Evolutionary conservation across 2,329 filamentous ascomycete genomes (phyloP).

Genomic region (Phyllosticta capitalensis): DNA sequence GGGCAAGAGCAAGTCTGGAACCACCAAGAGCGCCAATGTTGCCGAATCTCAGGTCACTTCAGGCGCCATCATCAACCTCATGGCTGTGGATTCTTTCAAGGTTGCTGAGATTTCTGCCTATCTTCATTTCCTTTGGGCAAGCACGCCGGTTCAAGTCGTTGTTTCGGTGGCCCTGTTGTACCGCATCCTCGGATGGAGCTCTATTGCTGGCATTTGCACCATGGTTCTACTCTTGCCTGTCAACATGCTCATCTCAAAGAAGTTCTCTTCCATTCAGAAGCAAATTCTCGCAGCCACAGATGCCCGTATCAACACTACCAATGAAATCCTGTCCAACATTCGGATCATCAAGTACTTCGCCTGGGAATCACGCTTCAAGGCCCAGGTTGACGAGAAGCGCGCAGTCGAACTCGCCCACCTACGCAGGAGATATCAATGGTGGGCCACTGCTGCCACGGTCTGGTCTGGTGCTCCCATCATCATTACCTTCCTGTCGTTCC

Average conservation of each 20-base stretch:
- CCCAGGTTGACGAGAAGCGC: slow-evolving; percentile 82
- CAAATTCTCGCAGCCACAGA: slow-evolving; percentile 88
- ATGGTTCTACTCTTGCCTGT: slow-evolving; percentile 83
- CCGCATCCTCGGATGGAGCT: slow-evolving; percentile 81
- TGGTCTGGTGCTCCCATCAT: slow-evolving; percentile 95
- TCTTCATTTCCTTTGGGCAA: slow-evolving; percentile 88
- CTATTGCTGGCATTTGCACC: slow-evolving; percentile 82
- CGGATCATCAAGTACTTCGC: slow-evolving; percentile 99
- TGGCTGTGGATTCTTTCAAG: slow-evolving; percentile 99
- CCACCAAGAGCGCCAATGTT: slow-evolving; percentile 32
- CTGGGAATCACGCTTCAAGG: slow-evolving; percentile 87
- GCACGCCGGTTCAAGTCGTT: slow-evolving; percentile 78
- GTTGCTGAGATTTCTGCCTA: slow-evolving; percentile 92
- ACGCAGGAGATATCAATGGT: slow-evolving; percentile 76
- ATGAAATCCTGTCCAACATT: slow-evolving; percentile 94
- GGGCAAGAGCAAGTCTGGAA: slow-evolving; percentile 40
- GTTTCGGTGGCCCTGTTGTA: slow-evolving; percentile 78
- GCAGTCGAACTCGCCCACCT: slow-evolving; percentile 66
- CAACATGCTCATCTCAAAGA: slow-evolving; percentile 80
- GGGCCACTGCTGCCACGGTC: slow-evolving; percentile 82
- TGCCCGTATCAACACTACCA: slow-evolving; percentile 90
- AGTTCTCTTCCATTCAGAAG: slow-evolving; percentile 80
- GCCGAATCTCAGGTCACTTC: slow-evolving; percentile 73
- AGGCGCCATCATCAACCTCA: slow-evolving; percentile 98
- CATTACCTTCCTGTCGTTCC: slow-evolving; percentile 93